phyloP scores from a whole-genome alignment of 768 basidiomycete species.

The Suillus plorans region DNA sequence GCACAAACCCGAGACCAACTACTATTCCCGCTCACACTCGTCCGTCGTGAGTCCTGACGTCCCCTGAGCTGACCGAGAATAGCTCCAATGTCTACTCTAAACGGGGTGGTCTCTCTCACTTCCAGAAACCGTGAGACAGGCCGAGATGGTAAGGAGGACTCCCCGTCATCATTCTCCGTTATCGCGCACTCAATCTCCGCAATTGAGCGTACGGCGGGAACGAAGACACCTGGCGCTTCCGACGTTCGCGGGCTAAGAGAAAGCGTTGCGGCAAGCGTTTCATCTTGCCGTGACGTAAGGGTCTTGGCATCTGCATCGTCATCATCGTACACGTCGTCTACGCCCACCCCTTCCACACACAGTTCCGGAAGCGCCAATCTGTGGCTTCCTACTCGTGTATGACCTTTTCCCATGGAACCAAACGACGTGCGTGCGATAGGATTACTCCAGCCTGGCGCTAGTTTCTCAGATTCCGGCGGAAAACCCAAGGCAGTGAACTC shows the following conservation, averaged over 20 bases:
- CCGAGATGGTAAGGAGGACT: slow-evolving; percentile 4
- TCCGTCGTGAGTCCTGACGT: slow-evolving; percentile 20
- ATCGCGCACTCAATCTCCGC: not conserved
- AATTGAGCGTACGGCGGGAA: slow-evolving; percentile 6
- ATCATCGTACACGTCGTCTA: slow-evolving; percentile 19
- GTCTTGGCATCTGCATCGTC: slow-evolving; percentile 32
- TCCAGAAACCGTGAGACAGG: slow-evolving; percentile 29
- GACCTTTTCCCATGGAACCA: slow-evolving; percentile 14
- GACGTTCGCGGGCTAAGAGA: slow-evolving; percentile 47
- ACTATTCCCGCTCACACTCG: slow-evolving; percentile 23
- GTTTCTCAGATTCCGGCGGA: slow-evolving; percentile 31
- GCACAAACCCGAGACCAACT: slow-evolving; percentile 32
- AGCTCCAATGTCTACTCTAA: slow-evolving; percentile 41
- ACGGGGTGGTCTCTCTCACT: slow-evolving; percentile 46
- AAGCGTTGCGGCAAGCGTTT: slow-evolving; percentile 41
- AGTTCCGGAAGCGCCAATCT: slow-evolving; percentile 25
- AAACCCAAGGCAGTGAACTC: slow-evolving; percentile 14
- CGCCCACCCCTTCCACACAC: slow-evolving; percentile 12
- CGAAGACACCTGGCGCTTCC: slow-evolving; percentile 21
- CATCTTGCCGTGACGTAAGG: slow-evolving; percentile 30
- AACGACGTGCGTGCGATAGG: slow-evolving; percentile 18
- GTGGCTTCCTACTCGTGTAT: slow-evolving; percentile 7
- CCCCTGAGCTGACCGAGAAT: slow-evolving; percentile 21
- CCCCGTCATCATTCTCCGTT: slow-evolving; percentile 10
- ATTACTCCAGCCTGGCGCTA: slow-evolving; percentile 32